A percentile compares a stretch with the other conserved stretches of the same genome.
These are phyloP conservation scores for Murraya koenigii DNA, from an alignment of 345 rosid species.

Conservation along the genomic window DNA sequence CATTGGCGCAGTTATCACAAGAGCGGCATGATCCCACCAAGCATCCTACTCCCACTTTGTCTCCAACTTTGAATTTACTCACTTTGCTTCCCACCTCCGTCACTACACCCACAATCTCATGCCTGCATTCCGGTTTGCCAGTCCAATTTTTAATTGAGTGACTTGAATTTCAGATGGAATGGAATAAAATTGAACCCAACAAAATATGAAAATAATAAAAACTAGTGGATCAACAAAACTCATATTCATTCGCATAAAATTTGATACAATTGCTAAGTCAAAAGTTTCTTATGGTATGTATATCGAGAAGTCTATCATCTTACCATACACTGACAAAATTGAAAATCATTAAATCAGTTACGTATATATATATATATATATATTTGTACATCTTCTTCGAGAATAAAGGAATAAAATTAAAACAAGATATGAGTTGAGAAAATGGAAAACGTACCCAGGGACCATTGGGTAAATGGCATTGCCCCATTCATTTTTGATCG, in stretches of 20 bases:
- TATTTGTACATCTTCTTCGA: neutral
- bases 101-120: constrained; percentile 68
- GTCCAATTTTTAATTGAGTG: too few relatives aligned
- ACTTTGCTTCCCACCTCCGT: constrained; percentile 52
- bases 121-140: constrained; percentile 25
- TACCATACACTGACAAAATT: too few relatives aligned
- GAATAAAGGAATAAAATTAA: neutral
- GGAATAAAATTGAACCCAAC: too few relatives aligned
- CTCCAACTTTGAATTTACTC: constrained; percentile 43
- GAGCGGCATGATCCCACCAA: constrained; percentile 47
- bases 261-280: too few relatives aligned
- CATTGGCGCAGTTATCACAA: constrained; percentile 36
- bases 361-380: too few relatives aligned
- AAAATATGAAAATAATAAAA: too few relatives aligned
- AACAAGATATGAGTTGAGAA: neutral
- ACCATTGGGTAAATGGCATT: constrained; percentile 35
- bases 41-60: constrained; percentile 58
- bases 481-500: constrained; percentile 41
- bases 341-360: too few relatives aligned
- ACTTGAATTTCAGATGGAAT: neutral
- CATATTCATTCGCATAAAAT: too few relatives aligned
- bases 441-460: constrained; percentile 29
- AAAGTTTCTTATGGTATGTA: too few relatives aligned
- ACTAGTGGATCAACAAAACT: too few relatives aligned
- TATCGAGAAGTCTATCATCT: too few relatives aligned